Conservation (phyloP, 2,329 filamentous ascomycete species). For the Penicillium sp. region DNA sequence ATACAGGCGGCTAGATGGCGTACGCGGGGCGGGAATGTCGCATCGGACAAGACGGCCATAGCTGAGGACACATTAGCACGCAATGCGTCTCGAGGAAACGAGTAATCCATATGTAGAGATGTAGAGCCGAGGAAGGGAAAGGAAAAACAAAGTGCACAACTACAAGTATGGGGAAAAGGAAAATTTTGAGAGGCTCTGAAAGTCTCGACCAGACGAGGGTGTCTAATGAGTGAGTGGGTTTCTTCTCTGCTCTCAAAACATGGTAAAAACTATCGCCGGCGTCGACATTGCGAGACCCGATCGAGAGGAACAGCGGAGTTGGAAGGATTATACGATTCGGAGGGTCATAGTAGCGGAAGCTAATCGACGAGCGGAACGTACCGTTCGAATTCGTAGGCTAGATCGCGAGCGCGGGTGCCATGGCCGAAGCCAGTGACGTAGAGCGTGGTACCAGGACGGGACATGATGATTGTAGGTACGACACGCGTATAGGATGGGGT, state of each 20-base stretch:
- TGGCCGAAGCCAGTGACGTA: conserved; percentile 99
- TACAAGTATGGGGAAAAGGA: conserved; percentile 3
- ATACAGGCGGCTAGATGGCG: conserved; percentile 92
- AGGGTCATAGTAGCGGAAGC: conserved; percentile 49
- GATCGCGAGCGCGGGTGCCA: conserved; percentile 96
- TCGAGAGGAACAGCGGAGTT: conserved; percentile 43
- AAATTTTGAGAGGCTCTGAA: not conserved
- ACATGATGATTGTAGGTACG: conserved; percentile 62
- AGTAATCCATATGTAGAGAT: not conserved
- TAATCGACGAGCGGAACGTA: conserved; percentile 71
- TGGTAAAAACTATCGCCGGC: conserved; percentile 23
- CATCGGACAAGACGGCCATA: conserved; percentile 98
- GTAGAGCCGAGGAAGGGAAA: not conserved
- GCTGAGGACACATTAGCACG: conserved; percentile 59
- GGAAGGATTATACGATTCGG: conserved; percentile 31
- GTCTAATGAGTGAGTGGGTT: conserved; percentile 9
- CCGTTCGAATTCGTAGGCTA: conserved; percentile 99
- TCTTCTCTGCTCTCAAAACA: conserved; percentile 14
- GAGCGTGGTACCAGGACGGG: conserved; percentile 89
- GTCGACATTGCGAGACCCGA: conserved; percentile 32
- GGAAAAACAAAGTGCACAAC: conserved; percentile 2
- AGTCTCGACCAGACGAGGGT: conserved; percentile 4
- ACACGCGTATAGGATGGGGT: not conserved
- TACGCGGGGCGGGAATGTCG: conserved; percentile 95
- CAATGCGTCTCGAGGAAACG: not conserved